Evolutionary conservation across 768 basidiomycete genomes (phyloP).

Genomic region (Leucosporidium yakuticum): DNA sequence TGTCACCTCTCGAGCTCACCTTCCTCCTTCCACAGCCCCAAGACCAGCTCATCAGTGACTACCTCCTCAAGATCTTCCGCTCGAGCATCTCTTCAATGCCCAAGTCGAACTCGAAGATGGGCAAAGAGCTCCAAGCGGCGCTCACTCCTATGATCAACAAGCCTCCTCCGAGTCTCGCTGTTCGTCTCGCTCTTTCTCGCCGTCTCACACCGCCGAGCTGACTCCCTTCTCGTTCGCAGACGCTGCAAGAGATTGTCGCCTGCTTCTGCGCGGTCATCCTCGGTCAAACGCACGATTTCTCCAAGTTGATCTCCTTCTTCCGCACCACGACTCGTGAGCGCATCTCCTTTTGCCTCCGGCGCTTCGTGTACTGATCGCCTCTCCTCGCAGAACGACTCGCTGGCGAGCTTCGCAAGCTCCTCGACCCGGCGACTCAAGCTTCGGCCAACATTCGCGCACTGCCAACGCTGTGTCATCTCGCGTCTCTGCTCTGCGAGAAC

Average conservation of each 20-base stretch:
- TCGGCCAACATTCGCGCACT: conserved; percentile 34
- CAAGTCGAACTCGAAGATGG: conserved; percentile 81
- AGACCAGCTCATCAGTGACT: conserved; percentile 76
- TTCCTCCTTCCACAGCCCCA: conserved; percentile 54
- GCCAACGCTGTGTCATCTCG: conserved; percentile 68
- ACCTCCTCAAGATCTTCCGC: conserved; percentile 80
- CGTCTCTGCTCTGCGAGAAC: conserved; percentile 77
- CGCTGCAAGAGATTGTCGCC: conserved; percentile 83
- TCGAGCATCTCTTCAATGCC: conserved; percentile 80
- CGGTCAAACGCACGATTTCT: conserved; percentile 78
- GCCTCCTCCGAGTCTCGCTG: conserved; percentile 40
- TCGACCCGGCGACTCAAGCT: conserved; percentile 17
- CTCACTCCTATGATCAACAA: conserved; percentile 89
- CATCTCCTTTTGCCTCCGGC: not conserved
- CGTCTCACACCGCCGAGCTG: not conserved
- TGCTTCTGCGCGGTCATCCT: conserved; percentile 83
- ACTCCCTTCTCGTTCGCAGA: conserved; percentile 46
- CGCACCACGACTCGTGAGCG: not conserved
- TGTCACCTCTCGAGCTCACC: not conserved
- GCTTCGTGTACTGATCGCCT: not conserved
- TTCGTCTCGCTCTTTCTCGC: not conserved
- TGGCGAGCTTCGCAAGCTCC: conserved; percentile 53
- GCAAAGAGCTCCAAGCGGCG: conserved; percentile 69
- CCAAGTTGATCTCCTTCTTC: conserved; percentile 66
- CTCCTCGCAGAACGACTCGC: conserved; percentile 47